A percentile compares a stretch with the other conserved stretches of the same genome.
phyloP scores from a whole-genome alignment of 208 protist species.

The Leishmania gerbilli region DNA sequence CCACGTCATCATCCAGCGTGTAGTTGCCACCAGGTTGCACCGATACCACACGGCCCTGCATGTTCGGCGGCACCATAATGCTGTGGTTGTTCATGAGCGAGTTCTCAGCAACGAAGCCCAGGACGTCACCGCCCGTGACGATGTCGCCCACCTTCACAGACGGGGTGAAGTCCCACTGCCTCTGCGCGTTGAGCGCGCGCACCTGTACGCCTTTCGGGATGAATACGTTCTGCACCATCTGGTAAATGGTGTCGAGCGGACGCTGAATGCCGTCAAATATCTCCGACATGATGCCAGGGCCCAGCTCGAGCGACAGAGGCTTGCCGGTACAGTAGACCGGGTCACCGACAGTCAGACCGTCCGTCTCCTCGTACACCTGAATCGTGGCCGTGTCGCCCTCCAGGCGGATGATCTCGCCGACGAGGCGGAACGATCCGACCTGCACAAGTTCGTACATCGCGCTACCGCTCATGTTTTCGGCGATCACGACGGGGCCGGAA shows the following conservation, averaged over 20 bases:
- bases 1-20: constrained; percentile 92
- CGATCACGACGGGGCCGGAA: constrained; percentile 98
- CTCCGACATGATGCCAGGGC: constrained; percentile 99
- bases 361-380: constrained; percentile 99
- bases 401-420: constrained; percentile 99
- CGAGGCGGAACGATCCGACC: constrained; percentile 97
- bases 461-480: constrained; percentile 98
- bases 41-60: constrained; percentile 93
- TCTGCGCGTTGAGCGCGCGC: constrained; percentile 92
- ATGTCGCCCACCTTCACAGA: constrained; percentile 95
- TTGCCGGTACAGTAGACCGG: constrained; percentile 98
- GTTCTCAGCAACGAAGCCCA: constrained; percentile 97
- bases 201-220: constrained; percentile 99
- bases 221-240: constrained; percentile 97
- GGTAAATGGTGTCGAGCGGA: constrained; percentile 98
- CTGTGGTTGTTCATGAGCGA: constrained; percentile 95
- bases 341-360: constrained; percentile 99
- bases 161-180: constrained; percentile 97
- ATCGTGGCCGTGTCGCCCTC: constrained; percentile 99
- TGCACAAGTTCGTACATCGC: constrained; percentile 99
- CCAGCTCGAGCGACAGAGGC: constrained; percentile 99
- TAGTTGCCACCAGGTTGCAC: constrained; percentile 95
- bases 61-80: constrained; percentile 97
- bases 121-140: constrained; percentile 97
- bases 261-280: constrained; percentile 99